phyloP scores from a whole-genome alignment of 1,284 basidiomycete species.

The Wolfiporia cocos region DNA sequence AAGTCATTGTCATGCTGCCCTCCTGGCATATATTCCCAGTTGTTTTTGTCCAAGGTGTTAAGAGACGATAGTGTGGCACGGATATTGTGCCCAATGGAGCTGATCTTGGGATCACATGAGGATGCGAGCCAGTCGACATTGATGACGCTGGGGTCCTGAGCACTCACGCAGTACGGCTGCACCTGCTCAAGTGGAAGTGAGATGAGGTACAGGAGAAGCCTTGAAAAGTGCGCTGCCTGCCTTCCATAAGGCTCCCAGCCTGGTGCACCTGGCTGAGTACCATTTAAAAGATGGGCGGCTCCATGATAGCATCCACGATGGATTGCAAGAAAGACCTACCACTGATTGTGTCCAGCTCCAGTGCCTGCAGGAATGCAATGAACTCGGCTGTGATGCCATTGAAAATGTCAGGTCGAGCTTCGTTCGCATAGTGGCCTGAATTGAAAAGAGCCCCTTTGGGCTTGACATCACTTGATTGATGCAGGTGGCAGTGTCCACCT shows the following conservation, averaged over 20 bases:
- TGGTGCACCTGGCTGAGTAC: conserved; percentile 35
- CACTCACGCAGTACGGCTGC: conserved; percentile 31
- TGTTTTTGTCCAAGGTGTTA: conserved; percentile 13
- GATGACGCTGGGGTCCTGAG: conserved; percentile 27
- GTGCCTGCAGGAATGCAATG: conserved; percentile 36
- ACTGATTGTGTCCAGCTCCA: conserved; percentile 31
- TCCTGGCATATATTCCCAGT: conserved; percentile 35
- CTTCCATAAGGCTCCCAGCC: conserved; percentile 28
- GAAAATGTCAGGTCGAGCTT: conserved; percentile 35
- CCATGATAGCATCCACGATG: conserved; percentile 38
- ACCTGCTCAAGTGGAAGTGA: conserved; percentile 30
- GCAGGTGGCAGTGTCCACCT: conserved; percentile 33
- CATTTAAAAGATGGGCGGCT: conserved; percentile 51
- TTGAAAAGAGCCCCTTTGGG: conserved; percentile 30
- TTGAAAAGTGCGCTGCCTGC: conserved; percentile 37
- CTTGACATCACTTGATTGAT: conserved; percentile 35
- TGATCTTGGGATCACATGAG: conserved; percentile 29
- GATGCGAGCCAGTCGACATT: conserved; percentile 28
- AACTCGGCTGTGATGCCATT: conserved; percentile 36
- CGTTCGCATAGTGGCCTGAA: conserved; percentile 40
- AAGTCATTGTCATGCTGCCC: conserved; percentile 66
- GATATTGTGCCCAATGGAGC: conserved; percentile 34
- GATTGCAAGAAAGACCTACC: conserved; percentile 37
- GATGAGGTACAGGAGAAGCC: conserved; percentile 45
- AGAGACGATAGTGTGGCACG: conserved; percentile 33